These are phyloP conservation scores for Achaetomiella virescens DNA, from an alignment of 495 filamentous ascomycete genomes.

Conservation along the genomic window DNA sequence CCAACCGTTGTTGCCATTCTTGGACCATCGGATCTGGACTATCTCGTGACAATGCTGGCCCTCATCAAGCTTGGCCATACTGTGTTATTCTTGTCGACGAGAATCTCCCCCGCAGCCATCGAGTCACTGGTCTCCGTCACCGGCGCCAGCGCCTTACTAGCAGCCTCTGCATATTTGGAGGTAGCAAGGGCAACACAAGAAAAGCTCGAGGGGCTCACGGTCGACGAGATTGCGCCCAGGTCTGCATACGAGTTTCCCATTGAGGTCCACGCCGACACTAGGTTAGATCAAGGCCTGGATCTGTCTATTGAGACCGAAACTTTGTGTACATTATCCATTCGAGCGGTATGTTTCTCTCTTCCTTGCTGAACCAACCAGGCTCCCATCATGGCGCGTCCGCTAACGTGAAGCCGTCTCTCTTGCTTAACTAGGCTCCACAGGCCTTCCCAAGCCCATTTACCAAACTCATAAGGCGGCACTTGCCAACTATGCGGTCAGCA, in stretches of 20 bases:
- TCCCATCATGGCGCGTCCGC: neutral
- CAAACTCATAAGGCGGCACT: neutral
- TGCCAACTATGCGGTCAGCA: neutral
- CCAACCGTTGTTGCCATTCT: neutral
- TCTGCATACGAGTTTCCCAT: neutral
- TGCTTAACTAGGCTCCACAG: neutral
- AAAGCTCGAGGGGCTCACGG: neutral
- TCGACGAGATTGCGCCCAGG: neutral
- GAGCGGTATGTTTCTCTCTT: neutral
- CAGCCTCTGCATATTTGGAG: neutral
- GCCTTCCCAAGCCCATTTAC: neutral
- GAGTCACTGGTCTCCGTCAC: neutral
- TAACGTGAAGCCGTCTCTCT: no score
- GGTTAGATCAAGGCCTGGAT: neutral
- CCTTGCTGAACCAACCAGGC: neutral
- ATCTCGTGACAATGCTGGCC: neutral
- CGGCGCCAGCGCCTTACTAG: neutral
- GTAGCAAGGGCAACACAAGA: neutral
- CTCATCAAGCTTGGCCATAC: neutral
- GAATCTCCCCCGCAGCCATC: neutral
- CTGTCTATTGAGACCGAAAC: neutral
- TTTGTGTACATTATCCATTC: neutral
- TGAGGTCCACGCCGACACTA: neutral
- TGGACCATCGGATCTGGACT: neutral
- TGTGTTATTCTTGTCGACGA: neutral